Percentiles rank a stretch among this genome's conserved stretches.
These are phyloP conservation scores for Termitomyces sp. DNA, from an alignment of 768 basidiomycete species.

Conservation along the genomic window DNA sequence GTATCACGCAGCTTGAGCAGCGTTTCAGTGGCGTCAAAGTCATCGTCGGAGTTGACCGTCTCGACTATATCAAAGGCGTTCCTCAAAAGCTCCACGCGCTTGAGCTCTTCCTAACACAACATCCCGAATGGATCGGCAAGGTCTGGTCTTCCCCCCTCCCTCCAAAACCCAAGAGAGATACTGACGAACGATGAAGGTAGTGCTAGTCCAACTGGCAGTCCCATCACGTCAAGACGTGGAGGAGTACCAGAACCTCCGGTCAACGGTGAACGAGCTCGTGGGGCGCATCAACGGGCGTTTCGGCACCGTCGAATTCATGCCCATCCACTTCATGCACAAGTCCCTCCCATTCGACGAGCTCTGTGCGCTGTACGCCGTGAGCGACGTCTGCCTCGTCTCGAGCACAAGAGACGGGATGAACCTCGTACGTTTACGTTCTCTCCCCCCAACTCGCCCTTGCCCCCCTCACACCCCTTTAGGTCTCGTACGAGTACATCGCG, in stretches of 20 bases:
- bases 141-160: slow-evolving; percentile 42
- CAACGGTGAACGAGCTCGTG: slow-evolving; percentile 96
- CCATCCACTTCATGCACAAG: slow-evolving; percentile 99
- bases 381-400: slow-evolving; percentile 94
- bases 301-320: slow-evolving; percentile 99
- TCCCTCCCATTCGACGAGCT: slow-evolving; percentile 90
- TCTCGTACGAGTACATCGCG: slow-evolving; percentile 98
- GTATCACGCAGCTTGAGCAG: slow-evolving; percentile 78
- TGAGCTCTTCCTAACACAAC: slow-evolving; percentile 94
- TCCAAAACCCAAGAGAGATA: background rate
- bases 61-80: slow-evolving; percentile 99
- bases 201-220: slow-evolving; percentile 94
- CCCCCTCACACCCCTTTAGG: slow-evolving; percentile 46
- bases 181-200: slow-evolving; percentile 52
- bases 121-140: slow-evolving; percentile 99
- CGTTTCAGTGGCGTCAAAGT: slow-evolving; percentile 94
- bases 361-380: slow-evolving; percentile 95
- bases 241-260: slow-evolving; percentile 96
- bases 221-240: slow-evolving; percentile 98
- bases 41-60: slow-evolving; percentile 96
- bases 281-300: slow-evolving; percentile 98
- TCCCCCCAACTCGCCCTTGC: background rate
- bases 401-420: slow-evolving; percentile 99
- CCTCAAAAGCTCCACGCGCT: slow-evolving; percentile 97
- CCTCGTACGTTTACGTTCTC: slow-evolving; percentile 74